Base-by-base conservation (phyloP, 192 early-diverging fungal species). In the Entomortierella lignicola region DNA sequence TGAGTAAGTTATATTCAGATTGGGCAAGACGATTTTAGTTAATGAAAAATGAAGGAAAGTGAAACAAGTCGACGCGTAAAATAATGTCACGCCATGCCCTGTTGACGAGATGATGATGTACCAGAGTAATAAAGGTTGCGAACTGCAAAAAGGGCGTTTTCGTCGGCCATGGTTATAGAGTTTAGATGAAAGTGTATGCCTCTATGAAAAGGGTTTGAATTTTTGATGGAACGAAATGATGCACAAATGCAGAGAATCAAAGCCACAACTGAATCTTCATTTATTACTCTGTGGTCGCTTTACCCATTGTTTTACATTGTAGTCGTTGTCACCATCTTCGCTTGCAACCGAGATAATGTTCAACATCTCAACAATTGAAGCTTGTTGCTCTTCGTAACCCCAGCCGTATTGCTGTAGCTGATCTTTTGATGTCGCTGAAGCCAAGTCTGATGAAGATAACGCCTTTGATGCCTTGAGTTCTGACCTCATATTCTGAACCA, bases 111-210 rank as follows among this genome's bases (percentile, higher is more conserved):
- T 56, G 64, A 11, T 56, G 64, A 11, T 44, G 54, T 81, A 80
- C 82, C 82, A 31, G 82, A 81, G 72, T 91, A 87, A 32, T 90
- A 89, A 34, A 90, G 86, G 81, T 92, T 94, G 77, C 90, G 87
- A 37, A 92, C 81, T 23, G 89, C 85, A 77, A 92, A 91, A 39
- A 92, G 85, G 15, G 84, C 81, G 48, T 82, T 83, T 57, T 87
- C 84, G 72, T 85, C 44, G 44, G 44, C 82, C 84, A 85, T 87
- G 47, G 32, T 82, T 50, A 20, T 21, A 27, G 55, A 43, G 21
- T 58, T 5, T 34, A 5, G 17, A 11, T n/a, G 13, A 47, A 13
- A 54, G 44, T 63, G 61, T 58, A 47, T 64, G 44, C 27, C 4
- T 55, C 15, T 37, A 13, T 41, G 52, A 34, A 41, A 23, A n/a